phyloP scores from a whole-genome alignment of 345 rosid genomes.

The Acer campestre region DNA sequence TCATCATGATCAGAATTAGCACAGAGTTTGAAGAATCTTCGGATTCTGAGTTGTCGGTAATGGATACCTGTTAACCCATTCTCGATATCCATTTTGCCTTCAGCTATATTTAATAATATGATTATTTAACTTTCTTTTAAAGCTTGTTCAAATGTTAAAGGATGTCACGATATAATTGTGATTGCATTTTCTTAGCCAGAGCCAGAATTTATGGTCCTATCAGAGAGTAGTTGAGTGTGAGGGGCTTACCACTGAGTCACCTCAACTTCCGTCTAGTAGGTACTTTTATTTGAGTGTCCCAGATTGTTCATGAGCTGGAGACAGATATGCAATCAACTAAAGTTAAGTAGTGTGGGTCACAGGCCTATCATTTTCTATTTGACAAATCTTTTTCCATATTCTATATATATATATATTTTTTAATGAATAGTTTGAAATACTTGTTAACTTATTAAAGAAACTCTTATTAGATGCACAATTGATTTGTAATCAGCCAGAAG shows the following conservation, averaged over 20 bases:
- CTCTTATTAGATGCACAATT: no score
- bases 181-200: slow-evolving; percentile 44
- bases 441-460: no score
- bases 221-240: not conserved
- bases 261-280: no score
- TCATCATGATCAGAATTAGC: slow-evolving; percentile 23
- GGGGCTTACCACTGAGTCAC: not conserved
- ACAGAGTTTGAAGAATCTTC: slow-evolving; percentile 6
- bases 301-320: slow-evolving; percentile 40
- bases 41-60: slow-evolving; percentile 24
- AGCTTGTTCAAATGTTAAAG: slow-evolving; percentile 37
- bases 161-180: slow-evolving; percentile 38
- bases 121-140: slow-evolving; percentile 30
- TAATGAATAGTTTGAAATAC: no score
- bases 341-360: no score
- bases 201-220: slow-evolving; percentile 16
- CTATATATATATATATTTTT: no score
- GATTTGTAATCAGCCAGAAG: not conserved
- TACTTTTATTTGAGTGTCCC: no score
- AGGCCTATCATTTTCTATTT: no score
- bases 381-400: no score
- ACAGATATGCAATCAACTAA: not conserved
- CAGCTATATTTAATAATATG: slow-evolving; percentile 29
- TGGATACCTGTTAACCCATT: slow-evolving; percentile 37
- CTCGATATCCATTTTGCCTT: slow-evolving; percentile 39